Evolutionary conservation across 2,329 filamentous ascomycete genomes (phyloP).

Genomic region (Fusarium sp.): DNA sequence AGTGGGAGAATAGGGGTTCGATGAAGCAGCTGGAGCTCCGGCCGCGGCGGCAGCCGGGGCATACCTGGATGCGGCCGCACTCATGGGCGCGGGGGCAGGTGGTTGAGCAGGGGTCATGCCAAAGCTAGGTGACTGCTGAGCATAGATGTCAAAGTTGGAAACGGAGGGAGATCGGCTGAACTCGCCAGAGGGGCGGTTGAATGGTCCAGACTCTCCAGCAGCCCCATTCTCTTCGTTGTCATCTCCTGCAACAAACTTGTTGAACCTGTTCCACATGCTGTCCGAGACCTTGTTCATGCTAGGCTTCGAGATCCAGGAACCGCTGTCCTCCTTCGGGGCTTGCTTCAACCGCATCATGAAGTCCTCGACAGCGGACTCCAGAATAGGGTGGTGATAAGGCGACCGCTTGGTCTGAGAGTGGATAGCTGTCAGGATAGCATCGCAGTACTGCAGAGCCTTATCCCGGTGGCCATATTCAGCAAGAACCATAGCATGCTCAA

Average conservation of each 20-base stretch:
- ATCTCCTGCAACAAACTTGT: constrained; percentile 93
- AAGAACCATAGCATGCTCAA: constrained; percentile 83
- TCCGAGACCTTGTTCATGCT: constrained; percentile 96
- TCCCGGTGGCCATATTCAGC: constrained; percentile 82
- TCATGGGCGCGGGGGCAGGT: constrained; percentile 49
- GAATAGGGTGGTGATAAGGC: constrained; percentile 79
- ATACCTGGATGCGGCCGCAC: constrained; percentile 52
- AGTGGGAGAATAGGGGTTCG: constrained; percentile 48
- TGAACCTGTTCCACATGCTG: constrained; percentile 90
- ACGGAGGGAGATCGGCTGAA: constrained; percentile 76
- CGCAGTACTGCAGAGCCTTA: constrained; percentile 91
- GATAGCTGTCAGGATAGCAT: constrained; percentile 77
- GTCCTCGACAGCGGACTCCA: constrained; percentile 82
- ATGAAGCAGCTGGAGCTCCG: constrained; percentile 24
- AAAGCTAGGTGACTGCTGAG: constrained; percentile 55
- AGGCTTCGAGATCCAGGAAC: constrained; percentile 92
- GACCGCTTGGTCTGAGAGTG: constrained; percentile 83
- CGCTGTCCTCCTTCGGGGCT: constrained; percentile 79
- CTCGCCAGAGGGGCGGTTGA: constrained; percentile 78
- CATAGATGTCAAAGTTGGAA: constrained; percentile 77
- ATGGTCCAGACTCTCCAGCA: constrained; percentile 75
- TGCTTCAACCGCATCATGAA: constrained; percentile 83
- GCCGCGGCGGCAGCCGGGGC: constrained; percentile 40
- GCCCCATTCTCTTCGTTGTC: constrained; percentile 79
- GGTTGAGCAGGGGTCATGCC: constrained; percentile 45